A percentile compares a stretch with the other conserved stretches of the same genome.
Evolutionary conservation across 2,329 filamentous ascomycete species (phyloP).

Genomic region (Cladophialophora yegresii): DNA sequence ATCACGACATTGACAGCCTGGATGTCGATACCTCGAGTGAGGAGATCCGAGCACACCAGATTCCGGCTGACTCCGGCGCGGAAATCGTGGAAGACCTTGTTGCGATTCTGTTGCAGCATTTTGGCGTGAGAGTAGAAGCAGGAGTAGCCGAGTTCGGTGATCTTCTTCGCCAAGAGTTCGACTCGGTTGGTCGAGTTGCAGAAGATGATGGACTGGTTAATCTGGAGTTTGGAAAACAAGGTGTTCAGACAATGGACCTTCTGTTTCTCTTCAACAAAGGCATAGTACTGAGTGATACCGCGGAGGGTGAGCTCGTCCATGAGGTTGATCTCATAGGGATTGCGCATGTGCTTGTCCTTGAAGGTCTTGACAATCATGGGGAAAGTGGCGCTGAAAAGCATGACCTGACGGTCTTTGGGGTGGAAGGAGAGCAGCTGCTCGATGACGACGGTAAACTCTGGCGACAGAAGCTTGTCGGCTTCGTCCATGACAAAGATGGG

Average conservation of each 20-base stretch:
- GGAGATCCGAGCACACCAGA: conserved; percentile 92
- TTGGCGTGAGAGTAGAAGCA: conserved; percentile 99
- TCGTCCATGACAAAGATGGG: conserved; percentile 99
- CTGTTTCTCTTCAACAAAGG: conserved; percentile 98
- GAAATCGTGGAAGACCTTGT: conserved; percentile 99
- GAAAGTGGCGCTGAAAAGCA: conserved; percentile 99
- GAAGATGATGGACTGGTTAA: conserved; percentile 99
- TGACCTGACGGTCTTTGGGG: conserved; percentile 95
- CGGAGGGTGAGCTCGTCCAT: conserved; percentile 99
- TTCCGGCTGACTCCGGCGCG: conserved; percentile 97
- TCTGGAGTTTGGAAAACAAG: conserved; percentile 97
- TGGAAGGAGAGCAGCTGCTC: conserved; percentile 95
- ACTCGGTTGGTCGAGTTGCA: conserved; percentile 99
- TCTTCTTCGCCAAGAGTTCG: conserved; percentile 96
- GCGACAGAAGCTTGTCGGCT: conserved; percentile 93
- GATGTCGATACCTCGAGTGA: conserved; percentile 98
- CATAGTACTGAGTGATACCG: conserved; percentile 98
- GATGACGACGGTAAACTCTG: conserved; percentile 95
- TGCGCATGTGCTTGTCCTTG: conserved; percentile 95
- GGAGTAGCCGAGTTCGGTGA: conserved; percentile 97
- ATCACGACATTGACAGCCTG: conserved; percentile 99
- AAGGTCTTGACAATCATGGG: conserved; percentile 96
- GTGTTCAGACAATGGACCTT: conserved; percentile 99
- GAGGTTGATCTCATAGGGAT: conserved; percentile 97
- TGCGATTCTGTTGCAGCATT: conserved; percentile 95